Percentiles rank a stretch among this genome's conserved stretches.
Evolutionary conservation across 2,329 filamentous ascomycete genomes (phyloP).

Genomic region (Raffaelea ambrosiae): DNA sequence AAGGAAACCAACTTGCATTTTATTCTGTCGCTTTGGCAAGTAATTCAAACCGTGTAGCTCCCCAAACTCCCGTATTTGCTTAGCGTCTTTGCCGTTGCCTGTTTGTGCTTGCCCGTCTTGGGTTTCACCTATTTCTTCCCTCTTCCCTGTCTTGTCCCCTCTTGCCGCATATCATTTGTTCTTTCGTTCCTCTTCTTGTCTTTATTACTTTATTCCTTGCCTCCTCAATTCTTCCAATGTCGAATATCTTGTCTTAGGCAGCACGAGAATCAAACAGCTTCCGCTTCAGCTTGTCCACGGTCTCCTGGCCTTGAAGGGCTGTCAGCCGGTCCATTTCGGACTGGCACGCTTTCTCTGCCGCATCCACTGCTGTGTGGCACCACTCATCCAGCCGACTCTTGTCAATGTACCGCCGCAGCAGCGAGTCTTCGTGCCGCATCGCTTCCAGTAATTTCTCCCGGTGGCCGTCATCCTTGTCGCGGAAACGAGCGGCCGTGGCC

Average conservation of each 20-base stretch:
- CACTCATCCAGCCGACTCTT: constrained; percentile 64
- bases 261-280: constrained; percentile 5
- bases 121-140: background rate
- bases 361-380: constrained; percentile 25
- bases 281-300: constrained; percentile 2
- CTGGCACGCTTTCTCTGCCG: constrained; percentile 19
- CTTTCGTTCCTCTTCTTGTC: background rate
- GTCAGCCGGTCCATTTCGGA: constrained; percentile 14
- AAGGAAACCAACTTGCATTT: too few relatives aligned
- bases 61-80: background rate
- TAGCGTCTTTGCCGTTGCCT: background rate
- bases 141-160: background rate
- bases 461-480: constrained; percentile 52
- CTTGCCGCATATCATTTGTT: background rate
- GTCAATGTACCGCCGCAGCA: constrained; percentile 56
- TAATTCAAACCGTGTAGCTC: too few relatives aligned
- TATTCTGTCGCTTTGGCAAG: too few relatives aligned
- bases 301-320: constrained; percentile 3
- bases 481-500: constrained; percentile 33
- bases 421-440: constrained; percentile 62
- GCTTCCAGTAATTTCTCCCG: constrained; percentile 61
- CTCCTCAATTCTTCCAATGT: too few relatives aligned
- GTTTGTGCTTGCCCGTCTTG: background rate
- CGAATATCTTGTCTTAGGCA: too few relatives aligned
- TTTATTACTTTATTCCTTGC: background rate